Percentiles rank a stretch among this genome's conserved stretches.
phyloP scores from a whole-genome alignment of 1,284 basidiomycete species.

The Irpex lacteus region DNA sequence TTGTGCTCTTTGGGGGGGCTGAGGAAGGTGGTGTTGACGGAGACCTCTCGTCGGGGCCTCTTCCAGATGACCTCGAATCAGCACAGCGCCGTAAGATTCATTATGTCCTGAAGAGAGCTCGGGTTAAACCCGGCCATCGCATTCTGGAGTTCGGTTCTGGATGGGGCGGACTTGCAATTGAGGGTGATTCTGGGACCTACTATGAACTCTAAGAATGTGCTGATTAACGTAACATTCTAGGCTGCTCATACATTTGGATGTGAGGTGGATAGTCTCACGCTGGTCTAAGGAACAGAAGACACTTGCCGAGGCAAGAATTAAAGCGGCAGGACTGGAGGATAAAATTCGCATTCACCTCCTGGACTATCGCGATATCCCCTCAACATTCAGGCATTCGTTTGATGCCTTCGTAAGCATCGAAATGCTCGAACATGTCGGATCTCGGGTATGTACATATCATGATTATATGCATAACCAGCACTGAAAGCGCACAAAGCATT shows the following conservation, averaged over 20 bases:
- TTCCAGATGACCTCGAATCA: slow-evolving; percentile 69
- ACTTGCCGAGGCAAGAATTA: slow-evolving; percentile 81
- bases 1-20: slow-evolving; percentile 75
- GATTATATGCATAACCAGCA: background rate
- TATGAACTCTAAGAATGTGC: background rate
- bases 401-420: slow-evolving; percentile 89
- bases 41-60: slow-evolving; percentile 36
- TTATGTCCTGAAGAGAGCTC: slow-evolving; percentile 74
- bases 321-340: slow-evolving; percentile 65
- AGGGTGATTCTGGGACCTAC: slow-evolving; percentile 47
- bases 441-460: slow-evolving; percentile 39
- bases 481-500: slow-evolving; percentile 32
- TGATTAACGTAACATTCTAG: slow-evolving; percentile 29
- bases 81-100: slow-evolving; percentile 82
- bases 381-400: slow-evolving; percentile 74
- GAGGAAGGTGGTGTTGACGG: slow-evolving; percentile 71
- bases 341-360: slow-evolving; percentile 81
- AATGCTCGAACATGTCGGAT: slow-evolving; percentile 86
- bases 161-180: slow-evolving; percentile 89
- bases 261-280: slow-evolving; percentile 84
- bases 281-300: slow-evolving; percentile 83
- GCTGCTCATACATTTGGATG: slow-evolving; percentile 70
- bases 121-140: slow-evolving; percentile 73
- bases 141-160: slow-evolving; percentile 91
- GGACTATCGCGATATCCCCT: slow-evolving; percentile 83